A percentile compares a stretch with the other conserved stretches of the same genome.
Conservation (phyloP, 192 early-diverging fungal genomes). For the Diversispora eburnea region DNA sequence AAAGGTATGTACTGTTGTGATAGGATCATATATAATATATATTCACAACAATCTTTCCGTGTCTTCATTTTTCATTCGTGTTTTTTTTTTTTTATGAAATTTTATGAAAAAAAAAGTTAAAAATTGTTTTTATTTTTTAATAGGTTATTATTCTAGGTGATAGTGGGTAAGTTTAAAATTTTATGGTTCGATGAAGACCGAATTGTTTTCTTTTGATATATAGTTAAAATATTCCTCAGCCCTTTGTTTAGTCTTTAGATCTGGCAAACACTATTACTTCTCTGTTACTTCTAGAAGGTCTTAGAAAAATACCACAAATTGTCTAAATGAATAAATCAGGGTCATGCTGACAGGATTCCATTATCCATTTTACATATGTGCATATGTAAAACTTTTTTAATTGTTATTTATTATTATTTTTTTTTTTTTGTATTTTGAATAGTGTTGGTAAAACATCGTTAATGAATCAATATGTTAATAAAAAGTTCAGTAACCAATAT, state of each 20-base stretch:
- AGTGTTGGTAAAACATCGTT: slow-evolving; percentile 96
- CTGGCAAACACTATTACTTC: too few relatives aligned
- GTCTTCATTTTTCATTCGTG: not conserved
- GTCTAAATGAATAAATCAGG: too few relatives aligned
- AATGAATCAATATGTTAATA: slow-evolving; percentile 99
- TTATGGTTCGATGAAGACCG: not conserved
- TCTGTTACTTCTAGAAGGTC: too few relatives aligned
- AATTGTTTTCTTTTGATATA: not conserved
- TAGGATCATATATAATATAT: not conserved
- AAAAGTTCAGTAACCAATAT: slow-evolving; percentile 95
- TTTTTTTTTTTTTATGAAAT: not conserved
- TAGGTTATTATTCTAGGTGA: slow-evolving; percentile 84
- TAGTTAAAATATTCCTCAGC: not conserved
- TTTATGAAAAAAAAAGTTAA: not conserved
- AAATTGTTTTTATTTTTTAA: not conserved
- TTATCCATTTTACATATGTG: not conserved
- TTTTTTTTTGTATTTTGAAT: not conserved
- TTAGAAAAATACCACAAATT: too few relatives aligned
- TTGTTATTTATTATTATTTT: not conserved
- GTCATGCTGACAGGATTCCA: not conserved
- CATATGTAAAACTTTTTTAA: not conserved
- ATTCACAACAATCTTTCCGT: not conserved
- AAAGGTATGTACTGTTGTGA: slow-evolving; percentile 37
- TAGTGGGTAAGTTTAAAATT: slow-evolving; percentile 61
- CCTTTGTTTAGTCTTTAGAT: too few relatives aligned